phyloP scores from a whole-genome alignment of 371 early-diverging fungal species.

The Lichtheimia ornata region DNA sequence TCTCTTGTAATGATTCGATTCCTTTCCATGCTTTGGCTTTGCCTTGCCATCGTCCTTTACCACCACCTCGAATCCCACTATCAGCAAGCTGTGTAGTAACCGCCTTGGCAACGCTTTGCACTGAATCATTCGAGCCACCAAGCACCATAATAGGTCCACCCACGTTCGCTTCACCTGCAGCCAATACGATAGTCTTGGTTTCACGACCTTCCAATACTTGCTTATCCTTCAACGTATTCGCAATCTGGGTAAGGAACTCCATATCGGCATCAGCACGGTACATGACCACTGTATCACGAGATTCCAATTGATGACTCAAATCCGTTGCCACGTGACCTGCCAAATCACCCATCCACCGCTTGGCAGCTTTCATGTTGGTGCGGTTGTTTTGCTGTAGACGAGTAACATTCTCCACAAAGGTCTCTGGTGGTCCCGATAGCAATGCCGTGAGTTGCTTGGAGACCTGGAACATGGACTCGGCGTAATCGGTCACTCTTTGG shows the following conservation, averaged over 20 bases:
- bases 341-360: constrained; percentile 49
- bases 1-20: constrained; percentile 28
- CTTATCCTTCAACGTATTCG: constrained; percentile 34
- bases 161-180: constrained; percentile 49
- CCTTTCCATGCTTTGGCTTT: constrained; percentile 61
- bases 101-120: constrained; percentile 47
- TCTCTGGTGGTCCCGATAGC: constrained; percentile 62
- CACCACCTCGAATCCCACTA: constrained; percentile 54
- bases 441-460: constrained; percentile 52
- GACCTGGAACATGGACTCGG: constrained; percentile 47
- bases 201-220: constrained; percentile 30
- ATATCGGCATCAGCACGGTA: constrained; percentile 68
- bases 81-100: constrained; percentile 29
- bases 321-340: constrained; percentile 47
- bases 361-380: constrained; percentile 41
- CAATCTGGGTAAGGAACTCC: constrained; percentile 51
- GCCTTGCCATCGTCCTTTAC: constrained; percentile 70
- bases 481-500: constrained; percentile 55
- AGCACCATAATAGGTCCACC: constrained; percentile 60
- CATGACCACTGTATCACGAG: constrained; percentile 24
- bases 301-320: constrained; percentile 34
- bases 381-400: constrained; percentile 44
- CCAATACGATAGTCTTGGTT: constrained; percentile 39
- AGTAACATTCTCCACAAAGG: constrained; percentile 59
- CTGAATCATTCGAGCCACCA: constrained; percentile 41